Conservation (phyloP, 2,329 filamentous ascomycete species). For the Trichoderma pleuroti region DNA sequence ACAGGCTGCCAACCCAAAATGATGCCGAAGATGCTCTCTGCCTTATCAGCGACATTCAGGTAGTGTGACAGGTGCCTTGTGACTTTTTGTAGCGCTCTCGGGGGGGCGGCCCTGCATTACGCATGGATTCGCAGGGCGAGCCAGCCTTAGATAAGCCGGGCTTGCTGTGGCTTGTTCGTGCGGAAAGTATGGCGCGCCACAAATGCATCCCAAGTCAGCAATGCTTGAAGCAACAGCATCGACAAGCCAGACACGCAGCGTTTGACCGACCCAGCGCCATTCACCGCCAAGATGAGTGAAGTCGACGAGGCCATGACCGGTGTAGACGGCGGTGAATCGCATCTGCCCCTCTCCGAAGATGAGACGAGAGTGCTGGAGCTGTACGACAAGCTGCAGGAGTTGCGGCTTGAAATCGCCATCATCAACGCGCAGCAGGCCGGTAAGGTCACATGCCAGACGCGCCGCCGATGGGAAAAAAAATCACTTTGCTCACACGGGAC, state of each 20-base stretch:
- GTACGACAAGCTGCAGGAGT: constrained; percentile 67
- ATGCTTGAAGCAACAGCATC: not conserved
- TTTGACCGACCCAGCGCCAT: not conserved
- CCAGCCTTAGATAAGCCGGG: constrained; percentile 7
- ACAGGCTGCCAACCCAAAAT: constrained; percentile 1
- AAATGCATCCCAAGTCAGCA: not conserved
- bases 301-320: constrained; percentile 28
- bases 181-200: not conserved
- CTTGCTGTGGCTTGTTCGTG: not conserved
- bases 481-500: not conserved
- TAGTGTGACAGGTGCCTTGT: constrained; percentile 35
- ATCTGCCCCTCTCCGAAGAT: constrained; percentile 58
- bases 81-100: constrained; percentile 25
- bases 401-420: constrained; percentile 69
- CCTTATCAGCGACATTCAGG: constrained; percentile 8
- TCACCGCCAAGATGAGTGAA: constrained; percentile 28
- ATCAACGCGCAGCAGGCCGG: constrained; percentile 48
- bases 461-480: not conserved
- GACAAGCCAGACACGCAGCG: not conserved
- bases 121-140: not conserved
- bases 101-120: not conserved
- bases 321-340: constrained; percentile 33
- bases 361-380: constrained; percentile 66
- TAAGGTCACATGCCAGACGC: constrained; percentile 23
- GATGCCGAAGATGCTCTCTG: not conserved